Conservation (phyloP, 495 filamentous ascomycete species). For the Mytilinidion resinicola region DNA sequence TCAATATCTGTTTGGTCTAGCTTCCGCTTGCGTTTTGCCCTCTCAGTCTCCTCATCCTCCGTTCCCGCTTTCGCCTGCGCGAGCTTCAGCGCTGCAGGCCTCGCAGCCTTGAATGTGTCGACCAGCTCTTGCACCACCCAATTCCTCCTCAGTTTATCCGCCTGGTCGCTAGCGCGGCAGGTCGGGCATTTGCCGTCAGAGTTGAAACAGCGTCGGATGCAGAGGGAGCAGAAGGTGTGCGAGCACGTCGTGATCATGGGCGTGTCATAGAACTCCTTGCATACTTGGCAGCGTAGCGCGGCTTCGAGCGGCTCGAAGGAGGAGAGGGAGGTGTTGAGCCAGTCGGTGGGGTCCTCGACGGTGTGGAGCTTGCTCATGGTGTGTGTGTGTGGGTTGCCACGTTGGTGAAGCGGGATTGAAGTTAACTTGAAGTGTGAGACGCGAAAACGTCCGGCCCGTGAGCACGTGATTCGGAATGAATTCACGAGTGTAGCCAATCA, state of each 20-base stretch:
- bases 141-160: constrained; percentile 76
- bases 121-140: constrained; percentile 77
- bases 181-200: constrained; percentile 79
- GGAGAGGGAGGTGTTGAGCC: constrained; percentile 72
- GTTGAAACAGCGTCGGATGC: constrained; percentile 78
- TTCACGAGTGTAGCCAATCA: too few relatives aligned
- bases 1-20: constrained; percentile 44
- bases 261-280: constrained; percentile 92
- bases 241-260: constrained; percentile 92
- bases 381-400: not conserved
- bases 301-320: constrained; percentile 71
- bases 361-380: constrained; percentile 39
- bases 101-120: constrained; percentile 63
- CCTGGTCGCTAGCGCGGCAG: constrained; percentile 71
- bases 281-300: constrained; percentile 87
- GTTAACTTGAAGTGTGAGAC: too few relatives aligned
- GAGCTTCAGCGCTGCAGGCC: constrained; percentile 56
- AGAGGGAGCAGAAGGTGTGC: constrained; percentile 95
- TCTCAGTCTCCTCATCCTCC: constrained; percentile 16
- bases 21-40: constrained; percentile 46
- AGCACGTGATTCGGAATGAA: constrained; percentile 8
- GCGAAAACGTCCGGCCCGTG: not conserved
- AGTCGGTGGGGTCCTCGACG: constrained; percentile 86
- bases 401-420: not conserved
- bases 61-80: constrained; percentile 37